phyloP scores from a whole-genome alignment of 441 rosid genomes.

The Geranium incanum region DNA sequence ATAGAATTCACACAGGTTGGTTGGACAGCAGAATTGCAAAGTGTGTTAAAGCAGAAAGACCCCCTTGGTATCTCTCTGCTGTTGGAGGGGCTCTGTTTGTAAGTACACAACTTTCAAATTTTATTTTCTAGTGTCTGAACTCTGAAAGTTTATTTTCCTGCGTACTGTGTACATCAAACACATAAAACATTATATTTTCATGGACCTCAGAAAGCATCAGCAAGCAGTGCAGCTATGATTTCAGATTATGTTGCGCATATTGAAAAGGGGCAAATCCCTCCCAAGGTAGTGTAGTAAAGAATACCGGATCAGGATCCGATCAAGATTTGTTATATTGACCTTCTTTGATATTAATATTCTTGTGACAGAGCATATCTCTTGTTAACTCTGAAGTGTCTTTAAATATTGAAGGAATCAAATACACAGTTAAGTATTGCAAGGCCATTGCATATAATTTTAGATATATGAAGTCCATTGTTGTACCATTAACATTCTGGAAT shows the following conservation, averaged over 20 bases:
- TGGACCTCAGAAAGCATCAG: constrained; percentile 81
- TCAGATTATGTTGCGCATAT: constrained; percentile 96
- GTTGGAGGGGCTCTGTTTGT: constrained; percentile 98
- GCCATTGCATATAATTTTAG: constrained; percentile 5
- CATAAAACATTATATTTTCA: constrained; percentile 14
- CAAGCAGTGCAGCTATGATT: constrained; percentile 91
- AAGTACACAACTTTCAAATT: constrained; percentile 28
- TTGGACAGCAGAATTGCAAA: constrained; percentile 97
- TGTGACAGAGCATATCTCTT: constrained; percentile 78
- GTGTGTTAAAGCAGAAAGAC: constrained; percentile 99
- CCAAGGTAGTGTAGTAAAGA: constrained; percentile 55
- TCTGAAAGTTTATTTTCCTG: constrained; percentile 1
- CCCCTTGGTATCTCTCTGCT: constrained; percentile 99
- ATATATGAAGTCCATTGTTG: not conserved
- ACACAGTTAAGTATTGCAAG: constrained; percentile 48
- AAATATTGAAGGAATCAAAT: constrained; percentile 99
- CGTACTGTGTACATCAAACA: not conserved
- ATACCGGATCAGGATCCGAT: not conserved
- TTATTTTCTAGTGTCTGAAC: not conserved
- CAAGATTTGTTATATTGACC: not conserved
- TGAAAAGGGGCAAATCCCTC: constrained; percentile 99
- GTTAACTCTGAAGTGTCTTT: constrained; percentile 91
- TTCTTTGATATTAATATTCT: constrained; percentile 25
- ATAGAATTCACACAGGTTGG: constrained; percentile 99
- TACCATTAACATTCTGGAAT: constrained; percentile 15